A percentile compares a stretch with the other conserved stretches of the same genome.
phyloP scores from a whole-genome alignment of 805 yeast genomes.

The Pichia scutulata region DNA sequence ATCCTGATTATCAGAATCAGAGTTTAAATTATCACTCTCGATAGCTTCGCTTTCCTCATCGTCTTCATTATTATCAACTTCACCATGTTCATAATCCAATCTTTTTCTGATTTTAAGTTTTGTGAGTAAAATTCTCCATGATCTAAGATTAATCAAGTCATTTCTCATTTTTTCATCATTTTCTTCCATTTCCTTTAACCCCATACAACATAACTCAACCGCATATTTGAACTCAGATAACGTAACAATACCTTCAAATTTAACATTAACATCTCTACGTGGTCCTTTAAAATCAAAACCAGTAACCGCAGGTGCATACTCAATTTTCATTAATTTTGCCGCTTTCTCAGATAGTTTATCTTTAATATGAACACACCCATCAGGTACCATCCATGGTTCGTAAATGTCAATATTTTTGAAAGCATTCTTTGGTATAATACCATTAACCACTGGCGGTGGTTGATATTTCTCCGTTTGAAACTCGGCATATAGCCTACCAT shows the following conservation, averaged over 20 bases:
- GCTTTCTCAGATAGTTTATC: constrained; percentile 56
- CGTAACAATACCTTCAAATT: constrained; percentile 69
- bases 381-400: constrained; percentile 74
- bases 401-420: constrained; percentile 83
- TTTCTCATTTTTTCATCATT: constrained; percentile 36
- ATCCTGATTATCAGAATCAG: constrained; percentile 20
- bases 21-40: background rate
- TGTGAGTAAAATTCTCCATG: constrained; percentile 47
- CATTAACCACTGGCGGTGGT: constrained; percentile 62
- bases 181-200: constrained; percentile 41
- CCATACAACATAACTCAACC: constrained; percentile 41
- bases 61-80: constrained; percentile 19
- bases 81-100: constrained; percentile 43
- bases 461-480: constrained; percentile 66
- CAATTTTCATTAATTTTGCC: constrained; percentile 61
- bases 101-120: constrained; percentile 42
- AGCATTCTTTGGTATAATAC: constrained; percentile 64
- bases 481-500: constrained; percentile 57
- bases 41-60: constrained; percentile 4
- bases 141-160: constrained; percentile 42
- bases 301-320: constrained; percentile 80
- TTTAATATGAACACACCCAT: constrained; percentile 58
- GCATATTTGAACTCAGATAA: constrained; percentile 57
- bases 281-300: constrained; percentile 65
- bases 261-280: constrained; percentile 45